Percentiles rank a stretch among this genome's conserved stretches.
Conservation (phyloP, 139 green algal genomes). For the Volvox africanus region DNA sequence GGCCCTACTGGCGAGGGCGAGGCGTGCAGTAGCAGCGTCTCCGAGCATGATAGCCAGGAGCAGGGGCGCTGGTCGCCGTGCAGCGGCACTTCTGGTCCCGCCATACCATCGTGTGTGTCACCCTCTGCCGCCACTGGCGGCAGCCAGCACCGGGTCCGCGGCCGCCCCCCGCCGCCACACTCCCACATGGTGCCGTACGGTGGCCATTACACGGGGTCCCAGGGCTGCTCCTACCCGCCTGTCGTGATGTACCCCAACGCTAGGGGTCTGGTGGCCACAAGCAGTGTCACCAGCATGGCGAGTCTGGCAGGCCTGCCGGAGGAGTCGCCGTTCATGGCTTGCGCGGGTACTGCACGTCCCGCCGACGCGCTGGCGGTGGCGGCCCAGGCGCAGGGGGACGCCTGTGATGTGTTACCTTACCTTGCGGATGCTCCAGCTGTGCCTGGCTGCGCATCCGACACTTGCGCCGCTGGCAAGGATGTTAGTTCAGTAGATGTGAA, state of each 20-base stretch:
- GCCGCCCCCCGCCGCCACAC: not conserved
- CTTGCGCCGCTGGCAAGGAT: no score
- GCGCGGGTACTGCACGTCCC: not conserved
- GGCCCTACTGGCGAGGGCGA: not conserved
- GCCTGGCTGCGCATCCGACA: not conserved
- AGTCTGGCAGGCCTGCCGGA: no score
- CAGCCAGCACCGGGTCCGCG: not conserved
- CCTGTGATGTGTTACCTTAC: not conserved
- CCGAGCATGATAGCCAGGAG: not conserved
- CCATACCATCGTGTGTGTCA: not conserved
- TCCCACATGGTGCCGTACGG: not conserved
- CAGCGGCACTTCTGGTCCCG: not conserved
- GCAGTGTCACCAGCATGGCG: slow-evolving; percentile 13
- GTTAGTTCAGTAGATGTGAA: no score
- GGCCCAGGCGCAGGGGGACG: not conserved
- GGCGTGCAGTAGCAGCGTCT: slow-evolving; percentile 20
- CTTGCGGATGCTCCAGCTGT: not conserved
- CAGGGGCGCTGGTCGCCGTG: not conserved
- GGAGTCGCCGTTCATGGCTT: not conserved
- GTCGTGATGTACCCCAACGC: not conserved
- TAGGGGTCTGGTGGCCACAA: not conserved
- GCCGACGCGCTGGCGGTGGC: not conserved
- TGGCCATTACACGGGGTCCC: not conserved
- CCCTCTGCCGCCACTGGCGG: not conserved
- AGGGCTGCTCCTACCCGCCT: not conserved